Base-by-base conservation (phyloP, 768 basidiomycete genomes). In the Dentipellis fragilis region DNA sequence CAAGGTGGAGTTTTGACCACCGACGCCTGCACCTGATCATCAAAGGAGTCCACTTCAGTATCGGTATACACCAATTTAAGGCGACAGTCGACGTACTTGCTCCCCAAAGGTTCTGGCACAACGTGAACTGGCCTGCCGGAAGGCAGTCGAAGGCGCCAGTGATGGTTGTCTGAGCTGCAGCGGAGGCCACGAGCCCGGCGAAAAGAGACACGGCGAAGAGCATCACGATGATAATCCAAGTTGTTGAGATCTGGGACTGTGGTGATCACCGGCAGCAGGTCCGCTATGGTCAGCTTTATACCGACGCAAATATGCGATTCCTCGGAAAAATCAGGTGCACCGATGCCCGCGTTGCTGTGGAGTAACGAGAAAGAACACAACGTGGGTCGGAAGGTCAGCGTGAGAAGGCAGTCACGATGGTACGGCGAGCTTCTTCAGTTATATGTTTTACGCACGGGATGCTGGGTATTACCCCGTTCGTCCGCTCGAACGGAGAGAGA, bases 61-160 rank as follows among this genome's bases (percentile, higher is more conserved):
- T 8, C 39, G 19, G 22, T 23, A 1, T 0, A 23, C 38, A 2
- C 34, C 34, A 6, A 37, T 42, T 1, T 3, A 17, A 23, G 35
- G 11, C 36, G 36, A 29, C 21, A 14, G 36, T 22, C 37, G 9
- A 62, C 72, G 40, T 57, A 77, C 77, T 51, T 17, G 64, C 61
- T 12, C 79, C 80, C 80, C 80, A 83, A 21, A 79, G 74, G 63
- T 83, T 80, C 63, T 81, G 76, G 69, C 80, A 81, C 46, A 81
- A 72, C 0, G 71, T 75, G 64, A 70, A 83, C 11, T 65, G 63
- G 2, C 79, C 80, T 3, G 75, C 75, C 1, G 77, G 66, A 45
- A 66, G 58, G 62, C 80, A 81, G 57, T 71, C 67, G 40, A 63
- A 75, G 54, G 68, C 71, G 2, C 79, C 79, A 6, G 70, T 67